These are phyloP conservation scores for Oryza australiensis DNA, from an alignment of 176 grass and related monocot genomes.

Conservation along the genomic window DNA sequence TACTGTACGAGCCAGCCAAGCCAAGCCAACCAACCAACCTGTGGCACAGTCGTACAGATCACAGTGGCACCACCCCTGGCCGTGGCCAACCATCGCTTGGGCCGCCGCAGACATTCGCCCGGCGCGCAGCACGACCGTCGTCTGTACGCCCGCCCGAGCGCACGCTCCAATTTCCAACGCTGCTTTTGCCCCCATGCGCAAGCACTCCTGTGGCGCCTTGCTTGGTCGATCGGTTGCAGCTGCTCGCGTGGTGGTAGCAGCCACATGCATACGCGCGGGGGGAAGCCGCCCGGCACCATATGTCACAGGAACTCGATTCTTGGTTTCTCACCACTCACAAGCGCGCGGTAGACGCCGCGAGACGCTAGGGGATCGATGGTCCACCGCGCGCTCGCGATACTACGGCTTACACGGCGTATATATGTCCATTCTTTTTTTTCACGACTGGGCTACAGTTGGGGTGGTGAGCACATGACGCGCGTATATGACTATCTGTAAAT, in stretches of 20 bases:
- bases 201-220: not conserved
- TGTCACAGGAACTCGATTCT: too few species aligned
- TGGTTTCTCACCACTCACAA: too few species aligned
- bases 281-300: too few species aligned
- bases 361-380: not conserved
- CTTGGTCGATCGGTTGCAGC: not conserved
- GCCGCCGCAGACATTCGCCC: not conserved
- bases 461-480: too few species aligned
- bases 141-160: not conserved
- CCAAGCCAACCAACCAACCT: too few species aligned
- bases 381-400: not conserved
- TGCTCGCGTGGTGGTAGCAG: too few species aligned
- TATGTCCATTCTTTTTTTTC: too few species aligned
- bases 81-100: not conserved
- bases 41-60: not conserved
- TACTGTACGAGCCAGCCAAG: too few species aligned
- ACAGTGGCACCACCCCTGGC: not conserved
- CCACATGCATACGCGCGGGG: too few species aligned
- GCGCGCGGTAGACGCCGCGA: too few species aligned
- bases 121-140: not conserved
- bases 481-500: too few species aligned
- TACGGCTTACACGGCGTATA: not conserved
- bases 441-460: too few species aligned
- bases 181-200: conserved; percentile 8
- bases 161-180: conserved; percentile 47